Conservation (phyloP, 1,139 yeast genomes). For the Sugiyamaella japonica region DNA sequence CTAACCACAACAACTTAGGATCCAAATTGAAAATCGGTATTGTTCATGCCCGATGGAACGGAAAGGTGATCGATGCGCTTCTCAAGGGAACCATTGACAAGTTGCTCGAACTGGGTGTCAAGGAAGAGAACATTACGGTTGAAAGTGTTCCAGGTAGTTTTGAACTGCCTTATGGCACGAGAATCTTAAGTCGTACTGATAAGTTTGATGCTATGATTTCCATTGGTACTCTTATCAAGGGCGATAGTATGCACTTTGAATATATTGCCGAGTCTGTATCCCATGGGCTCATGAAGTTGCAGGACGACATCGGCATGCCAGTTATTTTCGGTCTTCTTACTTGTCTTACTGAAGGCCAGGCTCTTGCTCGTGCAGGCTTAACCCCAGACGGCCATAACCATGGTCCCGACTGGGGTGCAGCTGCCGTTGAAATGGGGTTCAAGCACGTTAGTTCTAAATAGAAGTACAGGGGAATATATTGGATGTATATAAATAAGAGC, state of each 20-base stretch:
- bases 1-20: slow-evolving; percentile 41
- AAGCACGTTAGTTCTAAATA: slow-evolving; percentile 25
- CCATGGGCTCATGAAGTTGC: slow-evolving; percentile 79
- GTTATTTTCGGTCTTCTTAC: slow-evolving; percentile 92
- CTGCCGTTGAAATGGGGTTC: slow-evolving; percentile 91
- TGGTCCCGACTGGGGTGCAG: slow-evolving; percentile 98
- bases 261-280: slow-evolving; percentile 92
- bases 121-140: slow-evolving; percentile 69
- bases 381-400: slow-evolving; percentile 80
- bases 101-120: slow-evolving; percentile 65
- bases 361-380: slow-evolving; percentile 90
- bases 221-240: slow-evolving; percentile 92
- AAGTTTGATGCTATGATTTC: slow-evolving; percentile 84
- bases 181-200: slow-evolving; percentile 52
- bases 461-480: slow-evolving; percentile 1
- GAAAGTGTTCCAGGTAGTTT: slow-evolving; percentile 93
- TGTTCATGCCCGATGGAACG: slow-evolving; percentile 95
- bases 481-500: not conserved
- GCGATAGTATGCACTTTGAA: slow-evolving; percentile 97
- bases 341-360: slow-evolving; percentile 92
- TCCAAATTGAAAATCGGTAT: slow-evolving; percentile 73
- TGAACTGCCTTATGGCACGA: slow-evolving; percentile 84
- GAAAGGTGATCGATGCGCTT: slow-evolving; percentile 69
- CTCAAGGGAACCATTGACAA: slow-evolving; percentile 73
- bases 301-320: slow-evolving; percentile 69